Conservation (phyloP, 345 rosid species). For the Limnanthes douglasii region DNA sequence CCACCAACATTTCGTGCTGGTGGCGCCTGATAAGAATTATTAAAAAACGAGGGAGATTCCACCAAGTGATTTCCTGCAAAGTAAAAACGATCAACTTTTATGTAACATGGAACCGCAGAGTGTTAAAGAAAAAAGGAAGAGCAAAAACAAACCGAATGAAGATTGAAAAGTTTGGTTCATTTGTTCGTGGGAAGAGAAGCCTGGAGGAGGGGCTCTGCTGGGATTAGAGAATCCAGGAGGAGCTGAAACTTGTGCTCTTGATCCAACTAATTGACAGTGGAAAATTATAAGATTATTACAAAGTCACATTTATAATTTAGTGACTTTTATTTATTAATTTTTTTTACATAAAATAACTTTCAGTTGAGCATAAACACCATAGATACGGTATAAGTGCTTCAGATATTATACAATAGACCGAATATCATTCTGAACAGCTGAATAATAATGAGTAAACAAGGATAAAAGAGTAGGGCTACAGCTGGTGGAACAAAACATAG, state of each 20-base stretch:
- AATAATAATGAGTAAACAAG: too few relatives aligned
- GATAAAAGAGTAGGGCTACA: too few relatives aligned
- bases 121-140: too few relatives aligned
- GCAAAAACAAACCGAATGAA: constrained; percentile 27
- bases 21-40: constrained; percentile 32
- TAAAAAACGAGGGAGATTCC: constrained; percentile 31
- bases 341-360: too few relatives aligned
- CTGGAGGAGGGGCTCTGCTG: constrained; percentile 85
- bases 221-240: constrained; percentile 86
- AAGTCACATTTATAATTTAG: neutral
- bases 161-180: constrained; percentile 27
- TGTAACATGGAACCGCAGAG: too few relatives aligned
- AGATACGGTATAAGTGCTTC: too few relatives aligned
- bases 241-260: constrained; percentile 57
- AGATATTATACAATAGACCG: too few relatives aligned
- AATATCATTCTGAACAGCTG: too few relatives aligned
- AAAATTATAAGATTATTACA: neutral
- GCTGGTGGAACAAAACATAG: too few relatives aligned
- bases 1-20: constrained; percentile 22
- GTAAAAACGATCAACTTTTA: too few relatives aligned
- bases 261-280: constrained; percentile 12
- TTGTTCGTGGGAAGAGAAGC: constrained; percentile 66
- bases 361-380: too few relatives aligned
- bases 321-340: neutral
- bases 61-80: constrained; percentile 35